These are phyloP conservation scores for Eucalyptus paniculata DNA, from an alignment of 345 rosid genomes.

Conservation along the genomic window DNA sequence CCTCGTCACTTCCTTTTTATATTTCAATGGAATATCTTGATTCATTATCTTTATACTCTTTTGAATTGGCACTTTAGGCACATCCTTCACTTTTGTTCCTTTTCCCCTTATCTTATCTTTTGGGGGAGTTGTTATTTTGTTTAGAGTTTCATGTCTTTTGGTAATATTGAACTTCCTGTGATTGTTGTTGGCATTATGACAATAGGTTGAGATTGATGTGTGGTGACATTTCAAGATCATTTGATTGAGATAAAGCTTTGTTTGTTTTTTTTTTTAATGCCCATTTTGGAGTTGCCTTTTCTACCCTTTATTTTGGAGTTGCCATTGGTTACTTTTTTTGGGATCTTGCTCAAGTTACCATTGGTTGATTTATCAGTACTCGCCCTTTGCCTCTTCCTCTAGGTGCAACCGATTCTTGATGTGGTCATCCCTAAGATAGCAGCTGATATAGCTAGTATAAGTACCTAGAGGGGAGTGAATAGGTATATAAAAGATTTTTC, in stretches of 20 bases:
- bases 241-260: too few relatives aligned
- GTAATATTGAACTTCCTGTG: neutral
- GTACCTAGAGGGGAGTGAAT: too few relatives aligned
- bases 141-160: neutral
- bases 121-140: neutral
- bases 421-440: neutral
- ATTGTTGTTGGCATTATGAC: neutral
- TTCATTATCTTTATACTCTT: neutral
- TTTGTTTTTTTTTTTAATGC: too few relatives aligned
- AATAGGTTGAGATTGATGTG: neutral
- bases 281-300: neutral
- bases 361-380: fast-evolving
- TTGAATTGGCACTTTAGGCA: neutral
- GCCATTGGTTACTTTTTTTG: neutral
- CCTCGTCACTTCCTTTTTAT: too few relatives aligned
- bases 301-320: neutral
- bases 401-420: neutral
- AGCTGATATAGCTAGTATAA: too few relatives aligned
- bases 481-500: too few relatives aligned
- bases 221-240: too few relatives aligned
- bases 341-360: neutral
- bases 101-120: neutral
- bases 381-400: neutral
- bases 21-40: too few relatives aligned
- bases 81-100: neutral